Base-by-base conservation (phyloP, 805 yeast species). In the Spathaspora hagerdaliae region DNA sequence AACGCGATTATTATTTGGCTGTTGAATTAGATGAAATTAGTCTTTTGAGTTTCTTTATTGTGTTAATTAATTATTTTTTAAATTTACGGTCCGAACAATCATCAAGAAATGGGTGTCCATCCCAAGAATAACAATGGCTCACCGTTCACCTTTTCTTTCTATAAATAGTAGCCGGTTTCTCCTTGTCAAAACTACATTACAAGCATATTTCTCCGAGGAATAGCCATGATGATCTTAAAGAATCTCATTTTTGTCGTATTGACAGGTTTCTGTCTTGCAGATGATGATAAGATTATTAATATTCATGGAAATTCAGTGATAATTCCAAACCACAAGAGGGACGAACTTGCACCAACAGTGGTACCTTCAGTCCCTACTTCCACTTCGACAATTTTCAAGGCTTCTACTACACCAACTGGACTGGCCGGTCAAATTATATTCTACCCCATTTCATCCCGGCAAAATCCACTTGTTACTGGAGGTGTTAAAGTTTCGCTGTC, bases 401-500 rank as follows among this genome's bases (percentile, higher is more conserved):
- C 41, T 11, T 14, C n/a, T 12, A 39, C 34, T 3, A 14, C 41
- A 2, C 34, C 34, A 14, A 9, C 41, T 12, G 31, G 14, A 6
- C 41, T 29, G 24, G 15, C 12, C n/a, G 44, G 44, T 35, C 13
- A 41, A n/a, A 35, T 15, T 15, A 27, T 24, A 4, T 12, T 13
- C n/a, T 33, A 32, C n/a, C 44, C 44, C 10, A 41, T 41, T 41
- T 41, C 44, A 5, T 41, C 44, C 9, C n/a, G n/a, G 27, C 32
- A 27, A 12, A 41, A 41, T 13, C 44, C 44, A 6, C 13, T 41
- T 9, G 44, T 41, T 19, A 41, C 44, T 26, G 44, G 27, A 34
- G 44, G 44, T 29, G 27, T 41, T 27, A 41, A 14, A 9, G 24
- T 15, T 10, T 26, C 44, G 15, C 5, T 13, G 2, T 19, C 44